Conservation (phyloP, 106 monocot species). For the Alisma plantagoaquatica region DNA sequence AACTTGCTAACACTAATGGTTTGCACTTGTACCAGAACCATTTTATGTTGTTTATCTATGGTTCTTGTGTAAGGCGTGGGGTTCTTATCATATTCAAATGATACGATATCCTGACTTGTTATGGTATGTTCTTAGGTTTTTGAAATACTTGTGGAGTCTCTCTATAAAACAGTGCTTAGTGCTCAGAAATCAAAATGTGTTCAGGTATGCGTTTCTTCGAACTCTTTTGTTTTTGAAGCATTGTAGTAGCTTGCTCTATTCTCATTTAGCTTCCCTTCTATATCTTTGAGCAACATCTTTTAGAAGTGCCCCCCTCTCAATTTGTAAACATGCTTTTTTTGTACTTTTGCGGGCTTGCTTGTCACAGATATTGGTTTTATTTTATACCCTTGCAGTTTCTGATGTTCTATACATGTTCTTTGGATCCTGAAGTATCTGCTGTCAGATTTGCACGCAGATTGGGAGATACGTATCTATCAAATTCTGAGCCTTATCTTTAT, state of each 20-base stretch:
- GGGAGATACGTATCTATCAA: conserved; percentile 59
- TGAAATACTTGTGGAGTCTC: conserved; percentile 54
- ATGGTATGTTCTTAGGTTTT: conserved; percentile 38
- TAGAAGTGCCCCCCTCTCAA: neutral
- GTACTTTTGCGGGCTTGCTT: neutral
- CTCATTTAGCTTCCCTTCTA: too few species aligned
- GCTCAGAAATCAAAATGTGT: conserved; percentile 86
- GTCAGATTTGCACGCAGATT: conserved; percentile 48
- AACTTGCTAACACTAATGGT: too few species aligned
- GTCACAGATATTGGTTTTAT: too few species aligned
- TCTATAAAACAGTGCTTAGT: conserved; percentile 59
- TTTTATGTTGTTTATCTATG: too few species aligned
- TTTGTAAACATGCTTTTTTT: neutral
- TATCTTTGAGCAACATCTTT: too few species aligned
- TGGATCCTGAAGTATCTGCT: conserved; percentile 80
- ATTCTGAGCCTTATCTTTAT: conserved; percentile 36
- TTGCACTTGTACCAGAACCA: too few species aligned
- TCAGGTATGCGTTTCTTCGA: conserved; percentile 40
- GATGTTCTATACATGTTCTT: conserved; percentile 91
- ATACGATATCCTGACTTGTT: neutral
- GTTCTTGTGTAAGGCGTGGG: too few species aligned
- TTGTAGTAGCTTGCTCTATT: too few species aligned
- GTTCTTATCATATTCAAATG: too few species aligned
- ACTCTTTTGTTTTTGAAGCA: too few species aligned
- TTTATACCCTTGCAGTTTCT: conserved; percentile 51